Base-by-base conservation (phyloP, 352 stramenopile species). In the Phytophthora rubi region DNA sequence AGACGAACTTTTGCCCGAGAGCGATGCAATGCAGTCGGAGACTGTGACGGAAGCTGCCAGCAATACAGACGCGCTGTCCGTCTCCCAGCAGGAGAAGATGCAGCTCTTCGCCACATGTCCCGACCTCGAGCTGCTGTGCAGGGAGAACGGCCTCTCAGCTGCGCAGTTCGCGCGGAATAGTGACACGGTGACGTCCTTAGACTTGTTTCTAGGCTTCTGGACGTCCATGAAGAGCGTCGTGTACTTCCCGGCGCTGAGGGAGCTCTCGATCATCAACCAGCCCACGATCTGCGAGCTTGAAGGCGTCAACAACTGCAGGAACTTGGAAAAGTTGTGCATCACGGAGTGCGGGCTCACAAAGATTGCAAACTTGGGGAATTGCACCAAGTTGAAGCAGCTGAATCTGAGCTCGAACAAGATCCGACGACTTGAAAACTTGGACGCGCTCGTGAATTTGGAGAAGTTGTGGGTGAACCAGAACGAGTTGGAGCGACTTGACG, bases 381-480 rank as follows among this genome's bases (percentile, higher is more conserved):
- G 86, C 62, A 73, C 54, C 0, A 81, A 80, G 26, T 26, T 96
- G 2, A 86, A 73, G 32, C 68, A 81, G 13, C 66, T 97, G 10
- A 93, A 97, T 65, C 64, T 97, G 13, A 91, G 83, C 64, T 72
- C 71, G 23, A 95, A 96, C 64, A 78, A 70, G 21, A 85, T 97
- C 23, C 56, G 53, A 12, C 42, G 51, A 2, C 80, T 97, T 15
- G 81, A 90, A 51, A 67, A 79, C 3, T 58, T 97, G 7, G 76
- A 87, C 1, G 8, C 33, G 5, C 82, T 97, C 1, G 72, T 56
- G 6, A 67, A 87, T 30, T 76, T 97, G 18, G 82, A 97, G 49
- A 79, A 69, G 16, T 65, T 97, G 18, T 97, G 88, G 89, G 69
- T 97, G 5, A 94, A 92, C 59, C 77, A 96, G 64, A 97, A 97